Conservation (phyloP, 495 filamentous ascomycete species). For the Chaetomidium leptoderma region DNA sequence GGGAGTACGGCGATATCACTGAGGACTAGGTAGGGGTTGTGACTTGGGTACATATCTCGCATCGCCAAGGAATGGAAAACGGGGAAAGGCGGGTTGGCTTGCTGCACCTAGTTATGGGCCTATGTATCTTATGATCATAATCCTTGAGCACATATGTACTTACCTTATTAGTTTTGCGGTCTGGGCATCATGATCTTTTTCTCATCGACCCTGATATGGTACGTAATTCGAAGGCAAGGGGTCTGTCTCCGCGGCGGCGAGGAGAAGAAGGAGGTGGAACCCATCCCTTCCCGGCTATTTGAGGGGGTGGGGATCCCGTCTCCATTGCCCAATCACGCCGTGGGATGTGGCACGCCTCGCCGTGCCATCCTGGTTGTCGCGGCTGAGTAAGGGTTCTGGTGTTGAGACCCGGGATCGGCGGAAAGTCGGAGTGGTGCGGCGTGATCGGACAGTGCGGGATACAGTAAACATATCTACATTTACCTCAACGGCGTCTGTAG, state of each 20-base stretch:
- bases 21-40: conserved; percentile 55
- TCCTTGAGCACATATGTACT: not conserved
- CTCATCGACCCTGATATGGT: not conserved
- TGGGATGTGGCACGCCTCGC: conserved; percentile 11
- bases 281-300: conserved; percentile 17
- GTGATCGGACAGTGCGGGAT: not conserved
- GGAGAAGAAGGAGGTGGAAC: conserved; percentile 4
- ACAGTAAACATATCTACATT: too few species aligned
- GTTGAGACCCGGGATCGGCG: not conserved
- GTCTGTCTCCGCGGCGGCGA: conserved; percentile 11
- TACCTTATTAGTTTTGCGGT: not conserved
- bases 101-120: not conserved
- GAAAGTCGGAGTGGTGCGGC: not conserved
- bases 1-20: conserved; percentile 95
- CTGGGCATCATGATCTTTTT: not conserved
- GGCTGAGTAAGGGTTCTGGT: conserved; percentile 16
- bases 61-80: not conserved
- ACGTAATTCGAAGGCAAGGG: conserved; percentile 12
- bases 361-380: not conserved
- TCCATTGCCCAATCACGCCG: conserved; percentile 15
- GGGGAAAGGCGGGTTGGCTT: not conserved
- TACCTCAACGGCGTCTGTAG: too few species aligned
- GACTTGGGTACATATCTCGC: not conserved
- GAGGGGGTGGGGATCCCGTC: not conserved
- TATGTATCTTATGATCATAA: not conserved